A percentile compares a stretch with the other conserved stretches of the same genome.
These are phyloP conservation scores for Microthlaspi erraticum DNA, from an alignment of 345 rosid species.

Conservation along the genomic window DNA sequence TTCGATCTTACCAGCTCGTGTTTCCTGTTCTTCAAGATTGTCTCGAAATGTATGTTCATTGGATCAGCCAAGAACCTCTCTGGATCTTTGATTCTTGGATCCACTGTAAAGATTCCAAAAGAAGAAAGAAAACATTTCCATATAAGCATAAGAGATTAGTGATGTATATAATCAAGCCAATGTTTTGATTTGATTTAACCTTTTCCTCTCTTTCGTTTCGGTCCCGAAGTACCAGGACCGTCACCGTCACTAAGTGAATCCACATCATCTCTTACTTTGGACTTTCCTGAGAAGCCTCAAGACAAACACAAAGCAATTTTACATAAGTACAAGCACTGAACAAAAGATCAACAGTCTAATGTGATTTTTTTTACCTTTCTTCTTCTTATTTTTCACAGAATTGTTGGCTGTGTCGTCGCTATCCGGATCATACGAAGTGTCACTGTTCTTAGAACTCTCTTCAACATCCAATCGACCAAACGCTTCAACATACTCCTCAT, in stretches of 20 bases:
- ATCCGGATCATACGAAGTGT: slow-evolving; percentile 22
- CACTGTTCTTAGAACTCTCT: slow-evolving; percentile 5
- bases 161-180: not conserved
- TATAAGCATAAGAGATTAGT: slow-evolving; percentile 4
- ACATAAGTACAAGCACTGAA: not conserved
- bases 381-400: slow-evolving; percentile 1
- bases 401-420: slow-evolving; percentile 8
- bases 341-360: slow-evolving; percentile 17
- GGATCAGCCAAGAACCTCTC: slow-evolving; percentile 41
- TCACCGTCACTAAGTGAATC: not conserved
- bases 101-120: slow-evolving; percentile 17
- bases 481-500: not conserved
- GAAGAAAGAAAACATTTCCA: not conserved
- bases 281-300: slow-evolving; percentile 9
- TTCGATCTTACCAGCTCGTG: slow-evolving; percentile 31
- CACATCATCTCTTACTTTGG: not conserved
- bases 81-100: slow-evolving; percentile 6
- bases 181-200: slow-evolving; percentile 6
- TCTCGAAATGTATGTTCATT: slow-evolving; percentile 23
- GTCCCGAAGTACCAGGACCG: slow-evolving; percentile 4
- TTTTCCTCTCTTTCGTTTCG: slow-evolving; percentile 15
- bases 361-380: slow-evolving; percentile 10
- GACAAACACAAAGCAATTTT: slow-evolving; percentile 5
- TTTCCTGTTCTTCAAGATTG: slow-evolving; percentile 33
- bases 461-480: not conserved